phyloP scores from a whole-genome alignment of 169 alveolate genomes.

The Eimeria necatrix region DNA sequence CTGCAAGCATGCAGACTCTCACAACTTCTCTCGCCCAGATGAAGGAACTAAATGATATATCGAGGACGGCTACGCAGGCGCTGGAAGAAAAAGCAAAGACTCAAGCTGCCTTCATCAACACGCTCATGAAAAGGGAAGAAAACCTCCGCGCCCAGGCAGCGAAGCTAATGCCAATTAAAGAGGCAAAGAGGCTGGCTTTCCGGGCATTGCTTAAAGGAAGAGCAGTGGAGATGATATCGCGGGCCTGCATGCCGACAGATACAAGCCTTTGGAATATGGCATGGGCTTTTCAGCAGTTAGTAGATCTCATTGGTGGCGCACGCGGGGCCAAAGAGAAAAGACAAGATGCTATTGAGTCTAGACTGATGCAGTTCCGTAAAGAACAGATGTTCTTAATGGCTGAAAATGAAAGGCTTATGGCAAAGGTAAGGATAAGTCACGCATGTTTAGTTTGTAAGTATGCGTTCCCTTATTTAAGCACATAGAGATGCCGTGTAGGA shows the following conservation, averaged over 20 bases:
- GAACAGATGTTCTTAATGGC: conserved; percentile 82
- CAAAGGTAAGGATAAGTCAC: conserved; percentile 22
- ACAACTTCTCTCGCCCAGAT: conserved; percentile 75
- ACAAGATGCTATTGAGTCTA: conserved; percentile 66
- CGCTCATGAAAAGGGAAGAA: conserved; percentile 50
- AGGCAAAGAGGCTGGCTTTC: conserved; percentile 79
- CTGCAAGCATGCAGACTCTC: conserved; percentile 76
- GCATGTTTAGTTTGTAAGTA: too few relatives aligned
- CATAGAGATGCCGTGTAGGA: background rate
- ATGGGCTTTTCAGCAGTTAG: conserved; percentile 76
- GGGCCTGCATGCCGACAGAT: conserved; percentile 44
- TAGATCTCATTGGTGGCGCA: conserved; percentile 68
- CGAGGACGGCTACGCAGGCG: conserved; percentile 81
- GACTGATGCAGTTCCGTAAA: conserved; percentile 80
- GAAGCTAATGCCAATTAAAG: conserved; percentile 73
- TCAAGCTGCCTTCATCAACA: conserved; percentile 66
- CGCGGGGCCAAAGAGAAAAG: conserved; percentile 53
- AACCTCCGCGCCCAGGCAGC: conserved; percentile 53
- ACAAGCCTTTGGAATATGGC: conserved; percentile 68
- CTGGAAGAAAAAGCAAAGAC: conserved; percentile 76
- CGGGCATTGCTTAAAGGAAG: conserved; percentile 82
- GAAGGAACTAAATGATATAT: conserved; percentile 76
- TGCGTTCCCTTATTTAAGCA: too few relatives aligned
- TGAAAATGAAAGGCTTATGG: conserved; percentile 80
- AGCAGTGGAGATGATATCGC: conserved; percentile 76